phyloP scores from a whole-genome alignment of 306 rosid genomes.

The Oxytropis ochrocephala region DNA sequence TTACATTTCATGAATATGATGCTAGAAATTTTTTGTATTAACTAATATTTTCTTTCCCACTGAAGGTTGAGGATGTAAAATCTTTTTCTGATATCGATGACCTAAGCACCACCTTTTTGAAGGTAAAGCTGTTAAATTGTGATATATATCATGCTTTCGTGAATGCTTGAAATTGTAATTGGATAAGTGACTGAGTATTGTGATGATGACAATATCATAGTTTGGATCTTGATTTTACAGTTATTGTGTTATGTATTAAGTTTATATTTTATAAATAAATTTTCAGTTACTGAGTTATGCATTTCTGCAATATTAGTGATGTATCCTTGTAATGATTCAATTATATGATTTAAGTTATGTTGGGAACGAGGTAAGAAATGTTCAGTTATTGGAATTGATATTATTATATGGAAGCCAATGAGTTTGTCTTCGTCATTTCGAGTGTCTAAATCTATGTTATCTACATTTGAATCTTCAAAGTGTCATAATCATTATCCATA shows the following conservation, averaged over 20 bases:
- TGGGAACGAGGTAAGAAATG: not conserved
- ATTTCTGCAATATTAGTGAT: not conserved
- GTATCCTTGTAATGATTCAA: not conserved
- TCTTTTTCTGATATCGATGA: constrained; percentile 44
- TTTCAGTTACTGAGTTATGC: too few relatives aligned
- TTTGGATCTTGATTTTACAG: not conserved
- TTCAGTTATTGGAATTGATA: not conserved
- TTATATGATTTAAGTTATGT: not conserved
- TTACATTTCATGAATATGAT: not conserved
- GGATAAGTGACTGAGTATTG: not conserved
- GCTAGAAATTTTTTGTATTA: not conserved
- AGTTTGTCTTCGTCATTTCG: not conserved
- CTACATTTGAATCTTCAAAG: not conserved
- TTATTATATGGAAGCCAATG: not conserved
- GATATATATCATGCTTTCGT: not conserved
- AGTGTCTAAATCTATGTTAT: not conserved
- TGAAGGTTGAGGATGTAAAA: constrained; percentile 37
- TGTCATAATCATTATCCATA: not conserved
- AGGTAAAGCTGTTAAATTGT: constrained; percentile 23
- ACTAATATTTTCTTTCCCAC: not conserved
- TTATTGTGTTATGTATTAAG: not conserved
- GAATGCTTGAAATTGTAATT: constrained; percentile 11
- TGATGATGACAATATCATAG: not conserved
- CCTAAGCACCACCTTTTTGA: constrained; percentile 36
- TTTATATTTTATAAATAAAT: not conserved